These are phyloP conservation scores for Colletotrichum echinochloae DNA, from an alignment of 2,329 filamentous ascomycete species.

Conservation along the genomic window DNA sequence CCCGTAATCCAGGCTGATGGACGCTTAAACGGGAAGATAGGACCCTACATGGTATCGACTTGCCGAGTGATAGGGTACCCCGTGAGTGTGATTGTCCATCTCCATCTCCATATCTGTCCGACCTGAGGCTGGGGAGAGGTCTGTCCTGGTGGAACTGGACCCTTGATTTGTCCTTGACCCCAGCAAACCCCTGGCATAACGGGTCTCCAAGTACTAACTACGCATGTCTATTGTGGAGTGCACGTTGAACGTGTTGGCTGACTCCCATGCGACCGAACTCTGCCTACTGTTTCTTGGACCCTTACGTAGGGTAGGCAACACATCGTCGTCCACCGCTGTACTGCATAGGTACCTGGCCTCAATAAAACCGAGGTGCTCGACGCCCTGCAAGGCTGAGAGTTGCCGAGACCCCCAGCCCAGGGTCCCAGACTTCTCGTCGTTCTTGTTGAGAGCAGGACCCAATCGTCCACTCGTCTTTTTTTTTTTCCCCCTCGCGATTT, in stretches of 20 bases:
- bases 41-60: conserved; percentile 28
- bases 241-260: conserved; percentile 6
- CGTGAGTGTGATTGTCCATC: conserved; percentile 4
- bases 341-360: conserved; percentile 3
- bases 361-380: conserved; percentile 26
- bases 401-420: background rate
- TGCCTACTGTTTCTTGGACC: background rate
- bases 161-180: conserved; percentile 27
- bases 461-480: background rate
- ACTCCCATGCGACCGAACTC: background rate
- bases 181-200: conserved; percentile 21
- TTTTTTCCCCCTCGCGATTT: background rate
- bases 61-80: background rate
- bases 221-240: conserved; percentile 28
- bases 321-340: conserved; percentile 5
- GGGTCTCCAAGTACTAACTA: conserved; percentile 5
- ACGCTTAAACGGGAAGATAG: conserved; percentile 17
- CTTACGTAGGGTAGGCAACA: background rate
- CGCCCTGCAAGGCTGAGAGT: background rate
- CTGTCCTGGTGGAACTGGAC: conserved; percentile 14
- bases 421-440: conserved; percentile 23
- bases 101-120: conserved; percentile 7
- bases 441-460: conserved; percentile 37
- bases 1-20: conserved; percentile 28
- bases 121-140: conserved; percentile 8